These are phyloP conservation scores for Cutaneotrichosporon sp. DNA, from an alignment of 1,284 basidiomycete genomes.

Conservation along the genomic window DNA sequence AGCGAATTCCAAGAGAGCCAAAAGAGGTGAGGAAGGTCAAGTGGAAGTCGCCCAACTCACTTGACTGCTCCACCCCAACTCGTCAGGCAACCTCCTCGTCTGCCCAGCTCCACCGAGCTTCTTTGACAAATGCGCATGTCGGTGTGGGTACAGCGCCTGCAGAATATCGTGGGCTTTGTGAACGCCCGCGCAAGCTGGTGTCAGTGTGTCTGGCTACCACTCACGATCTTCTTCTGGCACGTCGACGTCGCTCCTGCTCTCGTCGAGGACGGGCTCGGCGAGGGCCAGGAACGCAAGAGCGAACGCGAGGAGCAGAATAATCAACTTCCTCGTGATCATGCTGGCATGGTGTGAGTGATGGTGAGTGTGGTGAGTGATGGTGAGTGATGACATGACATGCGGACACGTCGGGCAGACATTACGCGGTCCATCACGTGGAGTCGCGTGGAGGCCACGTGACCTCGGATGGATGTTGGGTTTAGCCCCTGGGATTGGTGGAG, in stretches of 20 bases:
- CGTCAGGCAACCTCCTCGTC: slow-evolving; percentile 35
- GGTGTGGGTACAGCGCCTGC: slow-evolving; percentile 30
- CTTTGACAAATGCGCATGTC: slow-evolving; percentile 32
- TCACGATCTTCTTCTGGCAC: slow-evolving; percentile 6
- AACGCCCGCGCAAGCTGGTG: slow-evolving; percentile 33
- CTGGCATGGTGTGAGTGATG: slow-evolving; percentile 7
- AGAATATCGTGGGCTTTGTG: slow-evolving; percentile 36
- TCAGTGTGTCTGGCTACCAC: neutral
- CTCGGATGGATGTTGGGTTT: no score
- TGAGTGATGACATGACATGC: neutral
- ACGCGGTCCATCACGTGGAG: neutral
- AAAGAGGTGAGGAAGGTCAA: no score
- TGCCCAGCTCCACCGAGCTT: slow-evolving; percentile 28
- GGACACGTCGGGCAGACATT: neutral
- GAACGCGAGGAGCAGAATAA: slow-evolving; percentile 6
- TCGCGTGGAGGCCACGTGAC: slow-evolving; percentile 1
- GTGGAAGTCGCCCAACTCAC: slow-evolving; percentile 24
- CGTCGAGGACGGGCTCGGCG: neutral
- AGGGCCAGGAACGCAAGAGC: neutral
- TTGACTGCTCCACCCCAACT: slow-evolving; percentile 42
- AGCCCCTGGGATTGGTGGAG: no score
- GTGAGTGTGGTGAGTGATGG: neutral
- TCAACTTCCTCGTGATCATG: slow-evolving; percentile 11
- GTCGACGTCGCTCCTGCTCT: neutral
- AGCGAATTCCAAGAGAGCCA: neutral